Percentiles rank a stretch among this genome's conserved stretches.
These are phyloP conservation scores for Suillus alpinus DNA, from an alignment of 768 basidiomycete genomes.

Conservation along the genomic window DNA sequence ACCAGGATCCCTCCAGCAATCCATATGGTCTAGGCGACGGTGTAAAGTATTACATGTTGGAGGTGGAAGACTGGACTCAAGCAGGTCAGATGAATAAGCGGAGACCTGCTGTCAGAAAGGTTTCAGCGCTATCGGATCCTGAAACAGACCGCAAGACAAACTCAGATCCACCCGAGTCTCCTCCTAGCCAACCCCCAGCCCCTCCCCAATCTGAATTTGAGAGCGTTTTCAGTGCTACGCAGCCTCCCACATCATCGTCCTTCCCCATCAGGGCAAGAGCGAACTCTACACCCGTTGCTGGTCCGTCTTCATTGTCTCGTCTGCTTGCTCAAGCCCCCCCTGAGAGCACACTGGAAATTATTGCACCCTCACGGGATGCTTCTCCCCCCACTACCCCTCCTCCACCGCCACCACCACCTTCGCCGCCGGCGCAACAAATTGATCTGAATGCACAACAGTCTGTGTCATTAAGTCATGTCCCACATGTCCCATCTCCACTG, in stretches of 20 bases:
- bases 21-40: constrained; percentile 89
- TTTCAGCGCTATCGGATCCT: constrained; percentile 34
- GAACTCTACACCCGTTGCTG: constrained; percentile 65
- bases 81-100: constrained; percentile 61
- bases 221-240: constrained; percentile 63
- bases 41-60: constrained; percentile 90
- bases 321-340: constrained; percentile 71
- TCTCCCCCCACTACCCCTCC: constrained; percentile 35
- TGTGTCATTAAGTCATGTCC: constrained; percentile 33
- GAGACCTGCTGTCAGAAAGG: constrained; percentile 50
- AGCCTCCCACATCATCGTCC: constrained; percentile 64
- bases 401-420: constrained; percentile 35
- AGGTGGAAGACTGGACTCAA: constrained; percentile 93
- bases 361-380: constrained; percentile 28
- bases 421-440: constrained; percentile 18
- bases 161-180: constrained; percentile 18
- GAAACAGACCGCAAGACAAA: constrained; percentile 38
- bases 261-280: constrained; percentile 63
- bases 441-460: constrained; percentile 20
- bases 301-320: constrained; percentile 77
- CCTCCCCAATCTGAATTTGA: constrained; percentile 73
- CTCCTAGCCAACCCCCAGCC: constrained; percentile 46
- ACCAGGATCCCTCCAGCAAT: constrained; percentile 77
- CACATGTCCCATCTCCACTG: constrained; percentile 50
- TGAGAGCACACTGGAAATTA: constrained; percentile 21